phyloP scores from a whole-genome alignment of 768 basidiomycete species.

The Coprinellus micaceus region DNA sequence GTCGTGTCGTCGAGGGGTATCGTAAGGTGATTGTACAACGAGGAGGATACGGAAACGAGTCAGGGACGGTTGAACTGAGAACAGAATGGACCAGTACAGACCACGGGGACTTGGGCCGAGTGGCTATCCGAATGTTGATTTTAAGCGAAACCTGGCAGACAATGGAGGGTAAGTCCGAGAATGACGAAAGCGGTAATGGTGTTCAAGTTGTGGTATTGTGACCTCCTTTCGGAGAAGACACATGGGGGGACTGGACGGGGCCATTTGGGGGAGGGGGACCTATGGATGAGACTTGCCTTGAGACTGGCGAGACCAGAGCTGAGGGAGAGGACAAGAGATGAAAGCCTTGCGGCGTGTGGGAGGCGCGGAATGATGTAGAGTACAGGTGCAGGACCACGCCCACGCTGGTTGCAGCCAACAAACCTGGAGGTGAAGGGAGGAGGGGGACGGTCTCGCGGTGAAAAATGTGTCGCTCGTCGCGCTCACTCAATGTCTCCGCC shows the following conservation, averaged over 20 bases:
- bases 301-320: not conserved
- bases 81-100: constrained; percentile 25
- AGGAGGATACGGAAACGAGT: constrained; percentile 17
- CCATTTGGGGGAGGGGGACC: constrained; percentile 12
- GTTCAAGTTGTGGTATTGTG: constrained; percentile 25
- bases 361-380: too few relatives aligned
- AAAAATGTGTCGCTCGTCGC: constrained; percentile 25
- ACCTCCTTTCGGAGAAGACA: constrained; percentile 30
- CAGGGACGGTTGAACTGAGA: constrained; percentile 17
- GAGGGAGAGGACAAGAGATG: constrained; percentile 14
- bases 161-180: constrained; percentile 23
- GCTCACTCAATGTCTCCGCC: constrained; percentile 18
- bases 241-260: constrained; percentile 12
- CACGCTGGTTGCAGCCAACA: constrained; percentile 26
- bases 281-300: constrained; percentile 4
- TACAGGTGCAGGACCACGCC: constrained; percentile 53
- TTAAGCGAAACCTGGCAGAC: constrained; percentile 28
- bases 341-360: too few relatives aligned
- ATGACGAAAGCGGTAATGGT: constrained; percentile 20
- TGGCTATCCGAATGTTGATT: not conserved
- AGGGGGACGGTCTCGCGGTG: constrained; percentile 16
- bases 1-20: too few relatives aligned
- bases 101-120: not conserved
- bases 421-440: constrained; percentile 27
- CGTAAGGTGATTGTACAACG: constrained; percentile 7